These are phyloP conservation scores for Podila epigama DNA, from an alignment of 192 early-diverging fungal genomes.

Conservation along the genomic window DNA sequence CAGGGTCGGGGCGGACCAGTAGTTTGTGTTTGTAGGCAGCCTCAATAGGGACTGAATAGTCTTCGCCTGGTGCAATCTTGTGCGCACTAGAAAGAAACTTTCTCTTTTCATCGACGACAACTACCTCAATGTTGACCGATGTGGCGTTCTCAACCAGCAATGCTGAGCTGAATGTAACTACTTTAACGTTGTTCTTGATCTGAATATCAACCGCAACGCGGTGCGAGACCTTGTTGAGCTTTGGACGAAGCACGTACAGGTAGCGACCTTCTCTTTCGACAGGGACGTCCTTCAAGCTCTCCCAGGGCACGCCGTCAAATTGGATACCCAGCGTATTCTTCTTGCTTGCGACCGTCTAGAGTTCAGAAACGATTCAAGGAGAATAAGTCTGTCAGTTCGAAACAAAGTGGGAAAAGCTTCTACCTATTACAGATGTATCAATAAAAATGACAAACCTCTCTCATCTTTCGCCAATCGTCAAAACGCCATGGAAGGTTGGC, in stretches of 20 bases:
- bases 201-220: conserved; percentile 88
- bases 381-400: not conserved
- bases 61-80: conserved; percentile 79
- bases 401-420: not conserved
- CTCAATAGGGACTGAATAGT: conserved; percentile 88
- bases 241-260: conserved; percentile 83
- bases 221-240: conserved; percentile 80
- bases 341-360: conserved; percentile 40
- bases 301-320: conserved; percentile 86
- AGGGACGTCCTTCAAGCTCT: conserved; percentile 86
- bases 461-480: conserved; percentile 93
- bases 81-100: conserved; percentile 58
- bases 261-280: conserved; percentile 90
- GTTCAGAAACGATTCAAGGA: not conserved
- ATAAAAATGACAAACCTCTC: conserved; percentile 68
- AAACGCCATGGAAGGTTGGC: conserved; percentile 92
- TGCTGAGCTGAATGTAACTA: conserved; percentile 89
- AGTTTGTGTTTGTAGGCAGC: conserved; percentile 81
- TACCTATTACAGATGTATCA: not conserved
- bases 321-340: conserved; percentile 88
- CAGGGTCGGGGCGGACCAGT: conserved; percentile 82
- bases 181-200: conserved; percentile 88
- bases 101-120: conserved; percentile 72
- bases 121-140: conserved; percentile 77
- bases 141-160: conserved; percentile 87